Conservation (phyloP, 2,329 filamentous ascomycete species). For the Fusarium sp. region DNA sequence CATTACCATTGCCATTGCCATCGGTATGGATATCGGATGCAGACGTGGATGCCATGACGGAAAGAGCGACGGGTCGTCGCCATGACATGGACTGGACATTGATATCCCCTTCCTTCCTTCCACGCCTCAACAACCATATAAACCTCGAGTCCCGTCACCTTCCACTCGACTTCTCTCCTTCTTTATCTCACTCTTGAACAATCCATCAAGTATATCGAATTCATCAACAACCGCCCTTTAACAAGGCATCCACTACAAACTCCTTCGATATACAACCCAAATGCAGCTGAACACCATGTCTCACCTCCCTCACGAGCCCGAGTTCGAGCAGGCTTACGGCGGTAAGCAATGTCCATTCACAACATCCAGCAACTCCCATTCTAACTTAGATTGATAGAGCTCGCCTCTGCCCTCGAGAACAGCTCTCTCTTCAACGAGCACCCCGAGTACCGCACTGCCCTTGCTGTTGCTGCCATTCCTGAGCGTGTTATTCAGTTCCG, state of each 20-base stretch:
- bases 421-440: slow-evolving; percentile 92
- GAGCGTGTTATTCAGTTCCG: slow-evolving; percentile 98
- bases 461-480: slow-evolving; percentile 87
- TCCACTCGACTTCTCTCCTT: neutral
- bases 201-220: slow-evolving; percentile 12
- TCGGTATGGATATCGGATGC: slow-evolving; percentile 25
- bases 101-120: neutral
- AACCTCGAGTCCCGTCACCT: slow-evolving; percentile 34
- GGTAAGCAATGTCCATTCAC: slow-evolving; percentile 64
- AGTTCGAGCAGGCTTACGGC: slow-evolving; percentile 99
- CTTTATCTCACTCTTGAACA: slow-evolving; percentile 12
- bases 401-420: slow-evolving; percentile 93
- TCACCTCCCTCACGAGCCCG: slow-evolving; percentile 87
- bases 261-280: slow-evolving; percentile 25
- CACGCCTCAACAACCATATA: slow-evolving; percentile 29
- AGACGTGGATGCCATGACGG: slow-evolving; percentile 26
- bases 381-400: slow-evolving; percentile 68
- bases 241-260: slow-evolving; percentile 15
- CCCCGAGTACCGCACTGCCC: slow-evolving; percentile 92
- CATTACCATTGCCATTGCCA: neutral
- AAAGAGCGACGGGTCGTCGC: slow-evolving; percentile 18
- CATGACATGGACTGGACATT: neutral
- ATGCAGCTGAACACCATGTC: slow-evolving; percentile 69
- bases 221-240: slow-evolving; percentile 2
- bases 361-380: slow-evolving; percentile 1